Conservation (phyloP, 2,329 filamentous ascomycete genomes). For the Davidsoniella australis region DNA sequence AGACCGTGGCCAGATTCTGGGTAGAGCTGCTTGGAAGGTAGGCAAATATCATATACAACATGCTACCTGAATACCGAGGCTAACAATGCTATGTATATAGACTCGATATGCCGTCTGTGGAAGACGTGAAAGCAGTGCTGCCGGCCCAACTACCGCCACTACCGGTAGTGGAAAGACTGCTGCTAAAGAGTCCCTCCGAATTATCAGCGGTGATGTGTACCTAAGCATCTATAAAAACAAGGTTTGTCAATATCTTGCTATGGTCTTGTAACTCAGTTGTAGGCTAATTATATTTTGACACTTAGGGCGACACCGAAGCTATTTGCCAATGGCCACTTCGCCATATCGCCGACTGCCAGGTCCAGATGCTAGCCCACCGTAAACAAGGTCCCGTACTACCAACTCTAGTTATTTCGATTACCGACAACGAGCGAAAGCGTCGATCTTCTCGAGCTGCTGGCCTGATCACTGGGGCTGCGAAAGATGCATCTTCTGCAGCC, state of each 20-base stretch:
- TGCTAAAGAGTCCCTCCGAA: conserved; percentile 8
- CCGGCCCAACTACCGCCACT: conserved; percentile 19
- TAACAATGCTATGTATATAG: conserved; percentile 20
- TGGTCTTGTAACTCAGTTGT: neutral
- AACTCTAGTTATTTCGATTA: conserved; percentile 40
- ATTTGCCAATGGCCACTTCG: conserved; percentile 35
- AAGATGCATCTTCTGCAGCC: conserved; percentile 24
- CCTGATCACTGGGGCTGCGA: conserved; percentile 29
- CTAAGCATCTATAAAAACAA: conserved; percentile 40
- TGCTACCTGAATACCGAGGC: neutral
- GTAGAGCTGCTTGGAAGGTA: conserved; percentile 36
- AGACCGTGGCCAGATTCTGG: conserved; percentile 32
- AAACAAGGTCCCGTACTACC: conserved; percentile 43
- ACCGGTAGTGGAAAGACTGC: conserved; percentile 5
- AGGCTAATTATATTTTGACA: neutral
- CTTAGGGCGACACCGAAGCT: conserved; percentile 35
- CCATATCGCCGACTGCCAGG: conserved; percentile 37
- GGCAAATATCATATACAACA: neutral
- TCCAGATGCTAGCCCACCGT: conserved; percentile 41
- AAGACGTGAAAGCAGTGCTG: conserved; percentile 11
- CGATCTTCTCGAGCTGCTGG: conserved; percentile 46
- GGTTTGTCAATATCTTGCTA: conserved; percentile 21
- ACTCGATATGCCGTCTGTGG: conserved; percentile 43
- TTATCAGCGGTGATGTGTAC: conserved; percentile 22
- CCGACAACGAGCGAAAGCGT: conserved; percentile 45